These are phyloP conservation scores for Mucor circinelloides DNA, from an alignment of 371 early-diverging fungal species.

Conservation along the genomic window DNA sequence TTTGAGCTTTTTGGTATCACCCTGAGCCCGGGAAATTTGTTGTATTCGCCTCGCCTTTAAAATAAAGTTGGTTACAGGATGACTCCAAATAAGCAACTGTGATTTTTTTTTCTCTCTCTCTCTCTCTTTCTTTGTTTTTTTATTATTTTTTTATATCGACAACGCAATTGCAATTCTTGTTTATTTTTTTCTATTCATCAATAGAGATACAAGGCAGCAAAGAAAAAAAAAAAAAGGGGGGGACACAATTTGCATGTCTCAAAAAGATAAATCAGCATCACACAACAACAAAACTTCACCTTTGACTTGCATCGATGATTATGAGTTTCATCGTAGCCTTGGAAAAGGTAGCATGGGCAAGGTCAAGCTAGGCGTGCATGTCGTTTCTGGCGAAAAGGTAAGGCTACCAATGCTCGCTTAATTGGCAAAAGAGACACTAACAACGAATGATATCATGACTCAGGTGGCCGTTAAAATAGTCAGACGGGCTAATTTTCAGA, in stretches of 20 bases:
- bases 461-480: constrained; percentile 50
- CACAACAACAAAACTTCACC: neutral
- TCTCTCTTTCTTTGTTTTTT: neutral
- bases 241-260: constrained; percentile 10
- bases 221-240: neutral
- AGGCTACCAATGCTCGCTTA: neutral
- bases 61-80: neutral
- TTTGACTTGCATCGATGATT: constrained; percentile 16
- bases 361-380: constrained; percentile 45
- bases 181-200: neutral
- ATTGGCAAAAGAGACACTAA: neutral
- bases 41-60: constrained; percentile 4
- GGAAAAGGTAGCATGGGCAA: constrained; percentile 48
- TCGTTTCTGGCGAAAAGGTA: constrained; percentile 45
- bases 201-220: neutral
- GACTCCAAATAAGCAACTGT: neutral
- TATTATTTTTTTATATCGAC: neutral
- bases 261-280: neutral
- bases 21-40: constrained; percentile 3
- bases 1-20: no score
- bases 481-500: constrained; percentile 34
- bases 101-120: neutral
- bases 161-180: neutral
- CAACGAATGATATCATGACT: neutral
- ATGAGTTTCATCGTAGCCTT: constrained; percentile 19